Conservation (phyloP, 768 basidiomycete species). For the Mycena rebaudengoi region DNA sequence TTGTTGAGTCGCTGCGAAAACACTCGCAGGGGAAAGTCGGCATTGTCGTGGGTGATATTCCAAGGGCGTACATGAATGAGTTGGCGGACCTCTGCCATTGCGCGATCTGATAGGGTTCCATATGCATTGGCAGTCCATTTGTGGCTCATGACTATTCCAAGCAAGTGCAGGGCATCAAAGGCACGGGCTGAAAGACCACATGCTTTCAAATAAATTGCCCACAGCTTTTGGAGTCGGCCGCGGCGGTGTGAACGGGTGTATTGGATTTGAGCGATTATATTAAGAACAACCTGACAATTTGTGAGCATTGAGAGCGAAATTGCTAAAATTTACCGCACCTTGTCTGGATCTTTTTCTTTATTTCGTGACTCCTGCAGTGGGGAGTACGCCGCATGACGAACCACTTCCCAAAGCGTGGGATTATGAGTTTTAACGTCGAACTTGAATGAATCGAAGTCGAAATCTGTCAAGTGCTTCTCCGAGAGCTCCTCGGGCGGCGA, state of each 20-base stretch:
- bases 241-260: constrained; percentile 23
- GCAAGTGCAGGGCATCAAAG: constrained; percentile 26
- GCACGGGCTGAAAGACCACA: constrained; percentile 26
- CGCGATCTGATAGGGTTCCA: constrained; percentile 1
- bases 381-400: constrained; percentile 10
- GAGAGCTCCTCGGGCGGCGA: constrained; percentile 26
- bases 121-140: constrained; percentile 3
- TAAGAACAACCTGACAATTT: not conserved
- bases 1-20: constrained; percentile 33
- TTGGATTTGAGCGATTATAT: constrained; percentile 22
- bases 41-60: constrained; percentile 29
- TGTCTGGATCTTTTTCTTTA: constrained; percentile 25
- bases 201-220: constrained; percentile 29
- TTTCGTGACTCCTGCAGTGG: constrained; percentile 18
- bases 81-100: constrained; percentile 11
- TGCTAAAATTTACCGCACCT: not conserved
- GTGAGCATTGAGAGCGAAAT: not conserved
- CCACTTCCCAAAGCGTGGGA: constrained; percentile 20
- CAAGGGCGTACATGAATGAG: constrained; percentile 23
- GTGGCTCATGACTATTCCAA: constrained; percentile 28
- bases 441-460: constrained; percentile 22
- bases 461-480: constrained; percentile 12
- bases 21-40: constrained; percentile 31
- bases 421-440: not conserved
- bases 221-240: constrained; percentile 20